Percentiles rank a stretch among this genome's conserved stretches.
phyloP scores from a whole-genome alignment of 352 stramenopile species.

The Nothophytophthora sp. region DNA sequence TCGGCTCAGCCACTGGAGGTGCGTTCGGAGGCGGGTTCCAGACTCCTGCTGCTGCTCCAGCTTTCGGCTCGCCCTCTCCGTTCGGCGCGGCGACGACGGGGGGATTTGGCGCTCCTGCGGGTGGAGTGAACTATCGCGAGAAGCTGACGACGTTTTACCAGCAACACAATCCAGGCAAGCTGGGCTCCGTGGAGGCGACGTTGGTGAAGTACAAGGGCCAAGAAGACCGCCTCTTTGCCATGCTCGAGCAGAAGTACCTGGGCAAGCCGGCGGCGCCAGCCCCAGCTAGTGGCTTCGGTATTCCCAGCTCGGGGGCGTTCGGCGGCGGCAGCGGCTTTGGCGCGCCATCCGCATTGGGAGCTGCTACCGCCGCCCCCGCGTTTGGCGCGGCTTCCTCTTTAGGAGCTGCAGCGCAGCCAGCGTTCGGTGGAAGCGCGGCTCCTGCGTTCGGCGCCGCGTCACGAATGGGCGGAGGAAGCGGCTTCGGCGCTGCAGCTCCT shows the following conservation, averaged over 20 bases:
- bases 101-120: conserved; percentile 31
- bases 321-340: conserved; percentile 52
- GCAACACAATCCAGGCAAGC: conserved; percentile 70
- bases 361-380: conserved; percentile 28
- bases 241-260: conserved; percentile 81
- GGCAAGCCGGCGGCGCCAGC: conserved; percentile 27
- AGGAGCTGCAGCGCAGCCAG: conserved; percentile 34
- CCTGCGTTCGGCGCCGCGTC: conserved; percentile 29
- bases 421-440: conserved; percentile 24
- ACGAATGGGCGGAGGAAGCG: conserved; percentile 31
- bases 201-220: conserved; percentile 77
- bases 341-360: conserved; percentile 46
- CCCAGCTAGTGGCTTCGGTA: conserved; percentile 40
- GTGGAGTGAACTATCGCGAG: conserved; percentile 50
- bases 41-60: conserved; percentile 19
- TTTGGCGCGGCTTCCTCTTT: conserved; percentile 58
- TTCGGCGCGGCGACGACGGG: conserved; percentile 32
- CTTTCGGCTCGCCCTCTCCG: conserved; percentile 26
- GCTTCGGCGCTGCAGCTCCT: conserved; percentile 31
- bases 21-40: conserved; percentile 30
- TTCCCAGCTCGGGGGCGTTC: conserved; percentile 33
- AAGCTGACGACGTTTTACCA: conserved; percentile 71
- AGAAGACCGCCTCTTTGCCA: conserved; percentile 65
- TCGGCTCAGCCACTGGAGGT: conserved; percentile 26
- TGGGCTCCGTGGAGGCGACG: conserved; percentile 66